Percentiles rank a stretch among this genome's conserved stretches.
Evolutionary conservation across 441 rosid species (phyloP).

Genomic region (California macrophylla): DNA sequence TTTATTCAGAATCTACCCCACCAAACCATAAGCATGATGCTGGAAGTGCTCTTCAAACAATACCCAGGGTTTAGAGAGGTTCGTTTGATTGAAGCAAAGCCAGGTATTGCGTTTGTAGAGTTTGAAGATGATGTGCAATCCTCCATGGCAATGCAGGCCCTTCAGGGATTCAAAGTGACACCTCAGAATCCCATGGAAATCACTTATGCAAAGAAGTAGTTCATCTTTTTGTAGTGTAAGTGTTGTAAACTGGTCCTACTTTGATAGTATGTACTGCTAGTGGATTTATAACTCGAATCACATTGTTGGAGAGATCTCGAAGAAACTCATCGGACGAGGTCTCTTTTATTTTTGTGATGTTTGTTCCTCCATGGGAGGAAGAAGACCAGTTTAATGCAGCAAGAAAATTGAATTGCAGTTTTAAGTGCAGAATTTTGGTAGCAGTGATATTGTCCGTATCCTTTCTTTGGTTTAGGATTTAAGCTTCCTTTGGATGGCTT

Average conservation of each 20-base stretch:
- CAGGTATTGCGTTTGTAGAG: conserved; percentile 89
- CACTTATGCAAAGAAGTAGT: conserved; percentile 20
- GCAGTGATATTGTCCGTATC: too few species aligned
- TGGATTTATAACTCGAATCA: neutral
- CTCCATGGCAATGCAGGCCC: conserved; percentile 82
- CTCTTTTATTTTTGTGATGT: neutral
- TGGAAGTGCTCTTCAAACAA: conserved; percentile 65
- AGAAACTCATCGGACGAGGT: neutral
- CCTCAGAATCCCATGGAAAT: conserved; percentile 71
- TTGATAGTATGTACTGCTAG: neutral
- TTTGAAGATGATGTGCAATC: conserved; percentile 85
- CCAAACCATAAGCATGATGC: conserved; percentile 75
- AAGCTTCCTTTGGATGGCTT: too few species aligned
- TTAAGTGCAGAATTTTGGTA: too few species aligned
- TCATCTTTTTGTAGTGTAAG: neutral
- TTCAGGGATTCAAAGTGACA: conserved; percentile 81
- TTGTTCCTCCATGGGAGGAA: neutral
- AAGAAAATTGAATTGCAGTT: too few species aligned
- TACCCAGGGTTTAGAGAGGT: conserved; percentile 90
- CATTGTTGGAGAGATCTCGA: neutral
- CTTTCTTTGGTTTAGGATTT: too few species aligned
- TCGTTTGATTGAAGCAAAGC: conserved; percentile 80
- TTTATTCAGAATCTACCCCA: conserved; percentile 87
- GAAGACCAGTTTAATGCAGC: neutral
- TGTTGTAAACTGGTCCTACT: neutral